Percentiles rank a stretch among this genome's conserved stretches.
Conservation (phyloP, 306 rosid species). For the Sicyos baderoa region DNA sequence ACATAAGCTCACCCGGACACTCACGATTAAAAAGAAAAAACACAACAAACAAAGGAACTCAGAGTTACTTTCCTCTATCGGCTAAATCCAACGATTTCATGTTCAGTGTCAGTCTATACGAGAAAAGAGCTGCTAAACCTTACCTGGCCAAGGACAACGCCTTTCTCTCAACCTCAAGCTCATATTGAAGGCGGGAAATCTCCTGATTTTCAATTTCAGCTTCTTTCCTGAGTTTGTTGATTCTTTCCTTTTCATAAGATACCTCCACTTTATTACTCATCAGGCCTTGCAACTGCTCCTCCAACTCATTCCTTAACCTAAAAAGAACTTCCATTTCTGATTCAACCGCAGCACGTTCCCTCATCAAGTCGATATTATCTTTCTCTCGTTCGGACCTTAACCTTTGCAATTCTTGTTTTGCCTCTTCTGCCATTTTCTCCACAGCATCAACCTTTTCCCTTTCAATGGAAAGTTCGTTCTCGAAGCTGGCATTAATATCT, state of each 20-base stretch:
- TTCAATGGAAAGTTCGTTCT: conserved; percentile 63
- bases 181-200: conserved; percentile 76
- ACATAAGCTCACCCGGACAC: too few relatives aligned
- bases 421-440: conserved; percentile 89
- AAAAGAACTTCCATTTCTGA: conserved; percentile 86
- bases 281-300: conserved; percentile 71
- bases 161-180: conserved; percentile 89
- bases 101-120: neutral
- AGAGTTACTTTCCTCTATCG: neutral
- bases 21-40: too few relatives aligned
- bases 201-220: conserved; percentile 80
- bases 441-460: conserved; percentile 75
- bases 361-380: conserved; percentile 49
- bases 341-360: conserved; percentile 68
- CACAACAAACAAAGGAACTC: neutral
- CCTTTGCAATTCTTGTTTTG: conserved; percentile 66
- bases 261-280: conserved; percentile 68
- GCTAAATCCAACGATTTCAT: neutral
- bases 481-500: conserved; percentile 74
- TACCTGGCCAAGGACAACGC: conserved; percentile 99
- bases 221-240: conserved; percentile 62
- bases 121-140: conserved; percentile 9
- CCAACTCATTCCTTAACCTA: conserved; percentile 69
- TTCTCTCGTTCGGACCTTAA: conserved; percentile 61
- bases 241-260: conserved; percentile 73